Base-by-base conservation (phyloP, 768 basidiomycete species). In the Suillus alpinus region DNA sequence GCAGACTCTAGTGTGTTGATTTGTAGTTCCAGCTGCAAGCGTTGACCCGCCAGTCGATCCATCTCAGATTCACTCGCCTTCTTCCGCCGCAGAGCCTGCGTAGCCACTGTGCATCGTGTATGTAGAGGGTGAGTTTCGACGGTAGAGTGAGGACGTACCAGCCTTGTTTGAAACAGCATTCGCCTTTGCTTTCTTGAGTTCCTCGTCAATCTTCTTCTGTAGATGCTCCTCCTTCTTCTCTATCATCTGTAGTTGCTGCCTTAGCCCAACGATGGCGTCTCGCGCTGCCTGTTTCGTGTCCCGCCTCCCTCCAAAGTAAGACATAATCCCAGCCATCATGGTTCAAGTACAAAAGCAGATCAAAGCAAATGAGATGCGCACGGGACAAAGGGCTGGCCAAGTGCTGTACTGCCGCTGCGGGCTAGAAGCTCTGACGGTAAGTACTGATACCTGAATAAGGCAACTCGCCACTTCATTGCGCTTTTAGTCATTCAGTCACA, bases 201-300 rank as follows among this genome's bases (percentile, higher is more conserved):
- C 96, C 65, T 97, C 94, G 57, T 96, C 94, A 65, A 97, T 92
- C 86, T 95, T 94, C 86, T 92, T 95, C 82, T 91, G 89, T 63
- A 98, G 79, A 75, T 92, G 83, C 74, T 98, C 96, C 80, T 98
- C 97, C 82, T 96, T 98, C 93, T 98, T 99, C 85, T 98, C 95
- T 67, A 98, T 87, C 88, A 96, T 91, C 77, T 93, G 86, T 63
- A 98, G 83, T 74, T 98, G 95, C 77, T 96, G 90, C 69, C 96
- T 86, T 67, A 99, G 81, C 49, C 83, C 83, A 62, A 98, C 91
- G 74, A 99, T 99, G 52, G 97, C 93, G 72, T 97, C 93, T 64
- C 94, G 84, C 49, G 96, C 89, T 31, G 88, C 80, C 76, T 90
- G 86, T 75, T 91, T 92, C 26, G 92, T 83, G 71, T 95, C 91